phyloP scores from a whole-genome alignment of 2,329 filamentous ascomycete genomes.

The Pestalotiopsis sp. region DNA sequence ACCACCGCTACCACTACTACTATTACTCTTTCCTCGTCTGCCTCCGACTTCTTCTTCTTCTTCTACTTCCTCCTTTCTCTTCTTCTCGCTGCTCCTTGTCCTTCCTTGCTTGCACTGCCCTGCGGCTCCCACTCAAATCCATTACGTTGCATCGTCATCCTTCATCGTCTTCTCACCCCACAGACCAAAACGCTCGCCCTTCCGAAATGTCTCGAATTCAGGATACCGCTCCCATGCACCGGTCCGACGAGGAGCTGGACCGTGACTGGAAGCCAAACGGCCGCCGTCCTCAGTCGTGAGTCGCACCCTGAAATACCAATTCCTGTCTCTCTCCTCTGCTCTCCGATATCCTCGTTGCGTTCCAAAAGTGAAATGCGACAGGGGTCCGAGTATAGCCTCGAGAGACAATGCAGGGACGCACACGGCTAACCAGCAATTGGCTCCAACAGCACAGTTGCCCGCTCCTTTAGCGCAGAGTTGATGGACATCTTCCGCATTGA shows the following conservation, averaged over 20 bases:
- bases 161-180: neutral
- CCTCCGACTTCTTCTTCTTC: neutral
- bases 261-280: conserved; percentile 79
- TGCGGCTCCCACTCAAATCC: neutral
- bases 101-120: neutral
- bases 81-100: neutral
- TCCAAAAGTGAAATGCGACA: neutral
- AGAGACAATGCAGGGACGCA: neutral
- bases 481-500: conserved; percentile 90
- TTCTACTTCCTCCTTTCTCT: neutral
- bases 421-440: conserved; percentile 19
- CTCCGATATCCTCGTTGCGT: neutral
- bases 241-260: conserved; percentile 70
- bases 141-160: neutral
- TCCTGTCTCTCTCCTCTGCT: neutral
- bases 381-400: neutral
- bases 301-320: conserved; percentile 28
- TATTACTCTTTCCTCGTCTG: neutral
- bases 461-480: conserved; percentile 82
- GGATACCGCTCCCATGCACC: conserved; percentile 27
- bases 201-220: neutral
- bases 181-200: neutral
- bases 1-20: neutral
- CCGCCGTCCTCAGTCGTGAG: conserved; percentile 82
- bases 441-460: conserved; percentile 74